Percentiles rank a stretch among this genome's conserved stretches.
phyloP scores from a whole-genome alignment of 345 rosid genomes.

The Salix caprea region DNA sequence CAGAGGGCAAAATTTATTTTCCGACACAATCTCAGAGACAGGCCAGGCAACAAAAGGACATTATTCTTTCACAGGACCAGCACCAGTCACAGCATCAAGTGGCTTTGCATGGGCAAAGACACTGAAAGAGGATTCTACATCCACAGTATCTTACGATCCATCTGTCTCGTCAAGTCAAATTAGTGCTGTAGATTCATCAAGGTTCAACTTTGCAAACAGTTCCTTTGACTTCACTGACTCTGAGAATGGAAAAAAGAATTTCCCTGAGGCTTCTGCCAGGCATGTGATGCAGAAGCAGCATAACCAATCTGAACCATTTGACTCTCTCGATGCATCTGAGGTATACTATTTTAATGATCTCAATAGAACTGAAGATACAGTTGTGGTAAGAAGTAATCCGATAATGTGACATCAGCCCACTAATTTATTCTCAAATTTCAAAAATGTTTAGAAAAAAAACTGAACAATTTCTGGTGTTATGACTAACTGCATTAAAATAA shows the following conservation, averaged over 20 bases:
- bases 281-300: background rate
- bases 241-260: conserved; percentile 9
- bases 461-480: background rate
- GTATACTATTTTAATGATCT: conserved; percentile 22
- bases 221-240: conserved; percentile 25
- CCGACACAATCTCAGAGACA: conserved; percentile 31
- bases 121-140: conserved; percentile 39
- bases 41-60: conserved; percentile 21
- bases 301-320: conserved; percentile 15
- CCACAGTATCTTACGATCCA: conserved; percentile 44
- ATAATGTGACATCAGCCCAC: conserved; percentile 22
- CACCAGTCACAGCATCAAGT: conserved; percentile 22
- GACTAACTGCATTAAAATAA: background rate
- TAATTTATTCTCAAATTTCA: background rate
- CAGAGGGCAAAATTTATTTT: conserved; percentile 17
- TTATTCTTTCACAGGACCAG: conserved; percentile 18
- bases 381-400: conserved; percentile 21
- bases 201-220: conserved; percentile 38
- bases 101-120: conserved; percentile 41
- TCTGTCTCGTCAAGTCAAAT: conserved; percentile 41
- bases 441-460: background rate
- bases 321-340: conserved; percentile 32
- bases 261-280: conserved; percentile 1
- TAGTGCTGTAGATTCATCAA: conserved; percentile 37
- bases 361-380: conserved; percentile 13